Conservation (phyloP, 768 basidiomycete species). For the Podaxis rugospora region DNA sequence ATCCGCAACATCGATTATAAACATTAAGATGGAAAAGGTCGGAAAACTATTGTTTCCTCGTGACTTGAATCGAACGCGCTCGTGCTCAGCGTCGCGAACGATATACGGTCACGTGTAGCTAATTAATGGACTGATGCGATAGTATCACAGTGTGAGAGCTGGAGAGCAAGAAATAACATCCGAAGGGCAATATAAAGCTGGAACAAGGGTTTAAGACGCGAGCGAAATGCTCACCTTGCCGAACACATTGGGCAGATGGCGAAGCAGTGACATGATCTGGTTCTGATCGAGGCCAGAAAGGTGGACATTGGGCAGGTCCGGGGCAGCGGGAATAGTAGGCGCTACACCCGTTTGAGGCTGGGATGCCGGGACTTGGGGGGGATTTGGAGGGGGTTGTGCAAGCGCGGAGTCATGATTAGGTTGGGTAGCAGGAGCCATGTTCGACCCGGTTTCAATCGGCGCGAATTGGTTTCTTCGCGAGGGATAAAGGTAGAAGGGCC, state of each 20-base stretch:
- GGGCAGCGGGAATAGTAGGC: slow-evolving; percentile 19
- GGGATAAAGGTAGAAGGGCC: neutral
- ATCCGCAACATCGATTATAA: slow-evolving; percentile 5
- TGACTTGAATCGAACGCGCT: slow-evolving; percentile 17
- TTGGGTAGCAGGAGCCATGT: slow-evolving; percentile 34
- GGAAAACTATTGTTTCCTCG: slow-evolving; percentile 8
- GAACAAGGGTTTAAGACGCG: slow-evolving; percentile 3
- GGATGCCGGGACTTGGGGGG: slow-evolving; percentile 24
- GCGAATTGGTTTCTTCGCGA: neutral
- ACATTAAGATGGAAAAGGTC: slow-evolving; percentile 10
- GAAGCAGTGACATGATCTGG: slow-evolving; percentile 58
- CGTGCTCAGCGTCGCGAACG: slow-evolving; percentile 27
- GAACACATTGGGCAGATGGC: slow-evolving; percentile 49
- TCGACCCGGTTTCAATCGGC: neutral
- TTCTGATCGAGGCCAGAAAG: slow-evolving; percentile 40
- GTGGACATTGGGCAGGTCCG: slow-evolving; percentile 23
- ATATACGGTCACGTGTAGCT: slow-evolving; percentile 28
- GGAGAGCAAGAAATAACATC: slow-evolving; percentile 18
- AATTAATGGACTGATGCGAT: slow-evolving; percentile 19
- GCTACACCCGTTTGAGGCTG: slow-evolving; percentile 21
- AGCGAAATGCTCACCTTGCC: slow-evolving; percentile 43
- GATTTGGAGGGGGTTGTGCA: slow-evolving; percentile 28
- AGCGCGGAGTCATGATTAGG: slow-evolving; percentile 34
- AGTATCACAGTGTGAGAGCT: neutral
- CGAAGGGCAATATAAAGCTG: slow-evolving; percentile 9